phyloP scores from a whole-genome alignment of 2,329 filamentous ascomycete genomes.

The Leptographium wingfieldii region DNA sequence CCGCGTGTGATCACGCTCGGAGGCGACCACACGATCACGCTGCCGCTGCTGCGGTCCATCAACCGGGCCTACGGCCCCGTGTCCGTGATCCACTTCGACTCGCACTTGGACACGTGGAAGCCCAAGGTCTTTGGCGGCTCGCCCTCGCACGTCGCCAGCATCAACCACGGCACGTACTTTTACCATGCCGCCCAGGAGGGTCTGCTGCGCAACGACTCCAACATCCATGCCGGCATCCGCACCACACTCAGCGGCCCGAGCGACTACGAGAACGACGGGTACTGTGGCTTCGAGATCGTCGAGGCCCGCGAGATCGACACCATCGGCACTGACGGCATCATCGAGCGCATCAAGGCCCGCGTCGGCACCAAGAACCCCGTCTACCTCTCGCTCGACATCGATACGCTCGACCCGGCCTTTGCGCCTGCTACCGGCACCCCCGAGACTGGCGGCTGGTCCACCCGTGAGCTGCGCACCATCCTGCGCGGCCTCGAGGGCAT shows the following conservation, averaged over 20 bases:
- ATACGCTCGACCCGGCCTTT: conserved; percentile 75
- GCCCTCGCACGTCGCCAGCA: conserved; percentile 59
- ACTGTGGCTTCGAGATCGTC: conserved; percentile 73
- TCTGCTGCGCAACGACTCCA: conserved; percentile 66
- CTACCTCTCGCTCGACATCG: conserved; percentile 77
- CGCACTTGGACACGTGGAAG: conserved; percentile 58
- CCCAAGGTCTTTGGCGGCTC: conserved; percentile 81
- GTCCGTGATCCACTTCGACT: conserved; percentile 51
- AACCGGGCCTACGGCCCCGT: conserved; percentile 49
- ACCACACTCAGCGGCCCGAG: conserved; percentile 67
- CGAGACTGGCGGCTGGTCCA: conserved; percentile 66
- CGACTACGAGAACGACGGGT: conserved; percentile 77
- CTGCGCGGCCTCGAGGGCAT: conserved; percentile 55
- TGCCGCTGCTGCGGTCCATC: conserved; percentile 46
- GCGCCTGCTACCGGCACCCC: conserved; percentile 64
- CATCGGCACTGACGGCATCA: conserved; percentile 54
- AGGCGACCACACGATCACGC: conserved; percentile 50
- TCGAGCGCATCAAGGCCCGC: conserved; percentile 61
- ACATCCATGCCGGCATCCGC: conserved; percentile 79
- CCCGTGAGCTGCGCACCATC: conserved; percentile 59
- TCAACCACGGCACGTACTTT: conserved; percentile 87
- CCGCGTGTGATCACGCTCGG: conserved; percentile 70
- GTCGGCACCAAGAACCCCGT: conserved; percentile 65
- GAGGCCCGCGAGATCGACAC: conserved; percentile 50
- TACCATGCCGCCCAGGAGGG: conserved; percentile 72